phyloP scores from a whole-genome alignment of 139 green algal genomes.

The Chlorella sp. region DNA sequence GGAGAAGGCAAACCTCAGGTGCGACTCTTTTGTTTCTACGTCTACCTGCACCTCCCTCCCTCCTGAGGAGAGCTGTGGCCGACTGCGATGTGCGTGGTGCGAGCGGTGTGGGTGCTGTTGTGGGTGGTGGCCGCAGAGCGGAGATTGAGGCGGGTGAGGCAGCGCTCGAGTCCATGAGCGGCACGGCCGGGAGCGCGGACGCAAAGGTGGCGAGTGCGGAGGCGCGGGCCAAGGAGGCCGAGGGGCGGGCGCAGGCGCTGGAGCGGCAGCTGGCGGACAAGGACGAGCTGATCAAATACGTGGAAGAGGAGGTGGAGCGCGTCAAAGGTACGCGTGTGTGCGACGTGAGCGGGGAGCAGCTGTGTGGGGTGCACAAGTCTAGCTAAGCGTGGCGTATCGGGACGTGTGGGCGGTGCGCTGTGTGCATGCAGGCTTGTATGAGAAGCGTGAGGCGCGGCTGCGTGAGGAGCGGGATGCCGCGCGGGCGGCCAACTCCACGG shows the following conservation, averaged over 20 bases:
- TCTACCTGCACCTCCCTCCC: too few relatives aligned
- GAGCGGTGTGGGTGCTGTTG: too few relatives aligned
- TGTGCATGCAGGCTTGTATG: slow-evolving; percentile 35
- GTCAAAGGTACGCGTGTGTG: slow-evolving; percentile 34
- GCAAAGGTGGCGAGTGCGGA: slow-evolving; percentile 17
- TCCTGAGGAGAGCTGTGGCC: too few relatives aligned
- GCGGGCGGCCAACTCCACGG: not conserved
- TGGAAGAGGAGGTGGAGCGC: slow-evolving; percentile 57
- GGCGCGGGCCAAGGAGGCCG: slow-evolving; percentile 9
- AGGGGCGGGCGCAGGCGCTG: slow-evolving; percentile 9
- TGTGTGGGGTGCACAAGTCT: too few relatives aligned
- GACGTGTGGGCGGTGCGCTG: too few relatives aligned
- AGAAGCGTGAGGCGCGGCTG: slow-evolving; percentile 38
- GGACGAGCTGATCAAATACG: slow-evolving; percentile 49
- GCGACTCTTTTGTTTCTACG: too few relatives aligned
- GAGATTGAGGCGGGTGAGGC: slow-evolving; percentile 32
- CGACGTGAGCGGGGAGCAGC: not conserved
- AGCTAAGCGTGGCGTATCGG: too few relatives aligned
- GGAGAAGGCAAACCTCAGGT: slow-evolving; percentile 26
- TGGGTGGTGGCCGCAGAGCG: too few relatives aligned
- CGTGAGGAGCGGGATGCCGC: slow-evolving; percentile 41
- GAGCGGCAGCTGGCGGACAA: slow-evolving; percentile 36
- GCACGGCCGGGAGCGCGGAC: slow-evolving; percentile 3
- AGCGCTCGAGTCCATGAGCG: slow-evolving; percentile 16
- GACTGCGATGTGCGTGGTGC: too few relatives aligned